Conservation (phyloP, 495 filamentous ascomycete species). For the Xylaria cubensis region DNA sequence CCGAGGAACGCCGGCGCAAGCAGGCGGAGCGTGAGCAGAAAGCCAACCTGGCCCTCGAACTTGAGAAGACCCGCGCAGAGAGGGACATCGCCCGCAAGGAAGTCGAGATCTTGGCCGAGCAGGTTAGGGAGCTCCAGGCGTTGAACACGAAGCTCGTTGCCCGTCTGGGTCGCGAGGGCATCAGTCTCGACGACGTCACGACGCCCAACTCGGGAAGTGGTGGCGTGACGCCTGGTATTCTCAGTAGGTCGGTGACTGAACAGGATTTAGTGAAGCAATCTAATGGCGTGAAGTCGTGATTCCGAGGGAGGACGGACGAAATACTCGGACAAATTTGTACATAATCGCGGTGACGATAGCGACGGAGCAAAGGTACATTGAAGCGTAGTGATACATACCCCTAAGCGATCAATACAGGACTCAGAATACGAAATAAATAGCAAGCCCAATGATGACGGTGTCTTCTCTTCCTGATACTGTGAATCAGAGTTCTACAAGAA, state of each 20-base stretch:
- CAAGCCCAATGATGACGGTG: not conserved
- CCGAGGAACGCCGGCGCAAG: conserved; percentile 63
- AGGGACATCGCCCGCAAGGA: conserved; percentile 63
- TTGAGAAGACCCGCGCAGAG: conserved; percentile 62
- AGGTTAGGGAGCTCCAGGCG: conserved; percentile 68
- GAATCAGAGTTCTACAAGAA: no score
- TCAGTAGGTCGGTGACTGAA: conserved; percentile 2
- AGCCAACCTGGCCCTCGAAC: conserved; percentile 50
- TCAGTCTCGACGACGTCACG: conserved; percentile 10
- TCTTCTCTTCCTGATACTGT: no score
- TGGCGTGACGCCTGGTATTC: not conserved
- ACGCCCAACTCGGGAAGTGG: not conserved
- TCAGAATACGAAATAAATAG: not conserved
- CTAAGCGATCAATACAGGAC: not conserved
- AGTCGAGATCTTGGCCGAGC: conserved; percentile 65
- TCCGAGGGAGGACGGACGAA: not conserved
- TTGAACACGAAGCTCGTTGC: conserved; percentile 68
- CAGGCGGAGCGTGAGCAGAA: conserved; percentile 62
- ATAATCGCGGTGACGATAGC: not conserved
- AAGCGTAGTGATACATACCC: not conserved
- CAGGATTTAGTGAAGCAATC: not conserved
- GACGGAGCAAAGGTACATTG: not conserved
- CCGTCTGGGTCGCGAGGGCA: conserved; percentile 54
- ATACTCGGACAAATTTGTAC: not conserved
- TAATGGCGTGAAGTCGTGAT: conserved; percentile 2